Percentiles rank a stretch among this genome's conserved stretches.
Evolutionary conservation across 1,284 basidiomycete species (phyloP).

Genomic region (Boletus albobrunnescens): DNA sequence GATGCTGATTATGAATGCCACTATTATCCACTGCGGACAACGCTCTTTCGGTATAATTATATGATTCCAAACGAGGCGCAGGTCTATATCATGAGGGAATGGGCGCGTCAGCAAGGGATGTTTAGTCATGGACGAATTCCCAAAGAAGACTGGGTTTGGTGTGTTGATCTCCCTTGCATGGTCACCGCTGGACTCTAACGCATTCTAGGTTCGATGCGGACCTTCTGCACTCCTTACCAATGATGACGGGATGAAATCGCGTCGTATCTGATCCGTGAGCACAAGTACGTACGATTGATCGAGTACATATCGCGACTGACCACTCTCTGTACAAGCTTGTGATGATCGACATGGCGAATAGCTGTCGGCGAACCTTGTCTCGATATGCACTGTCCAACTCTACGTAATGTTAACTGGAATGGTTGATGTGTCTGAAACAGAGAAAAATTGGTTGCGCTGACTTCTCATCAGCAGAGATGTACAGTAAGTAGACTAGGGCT

Average conservation of each 20-base stretch:
- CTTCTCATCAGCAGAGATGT: too few relatives aligned
- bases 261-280: too few relatives aligned
- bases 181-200: neutral
- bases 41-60: constrained; percentile 28
- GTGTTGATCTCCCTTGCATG: neutral
- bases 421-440: too few relatives aligned
- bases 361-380: too few relatives aligned
- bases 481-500: too few relatives aligned
- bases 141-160: constrained; percentile 23
- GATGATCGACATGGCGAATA: too few relatives aligned
- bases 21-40: constrained; percentile 8
- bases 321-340: too few relatives aligned
- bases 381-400: too few relatives aligned
- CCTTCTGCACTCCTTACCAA: constrained; percentile 15
- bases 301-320: too few relatives aligned
- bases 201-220: constrained; percentile 24
- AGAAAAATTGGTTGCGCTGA: too few relatives aligned
- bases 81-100: constrained; percentile 1
- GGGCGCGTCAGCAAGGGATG: constrained; percentile 16
- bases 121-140: neutral
- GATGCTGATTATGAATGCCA: neutral
- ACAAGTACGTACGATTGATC: too few relatives aligned
- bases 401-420: too few relatives aligned
- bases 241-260: neutral
- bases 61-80: constrained; percentile 10